Conservation (phyloP, 2,329 filamentous ascomycete species). For the Colletotrichum chrysophilum region DNA sequence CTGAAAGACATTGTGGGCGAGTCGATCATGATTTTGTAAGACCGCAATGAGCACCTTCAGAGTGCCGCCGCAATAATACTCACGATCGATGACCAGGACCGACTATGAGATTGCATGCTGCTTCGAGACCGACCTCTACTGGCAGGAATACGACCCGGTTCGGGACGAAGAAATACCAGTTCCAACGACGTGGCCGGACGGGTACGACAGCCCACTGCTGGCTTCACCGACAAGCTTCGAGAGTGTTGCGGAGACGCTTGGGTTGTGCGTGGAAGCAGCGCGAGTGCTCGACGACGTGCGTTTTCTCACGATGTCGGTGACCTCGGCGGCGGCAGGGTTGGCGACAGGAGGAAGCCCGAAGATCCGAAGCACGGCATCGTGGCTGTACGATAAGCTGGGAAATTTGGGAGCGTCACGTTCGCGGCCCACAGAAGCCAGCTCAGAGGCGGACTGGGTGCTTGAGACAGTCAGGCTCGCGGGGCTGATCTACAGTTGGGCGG, state of each 20-base stretch:
- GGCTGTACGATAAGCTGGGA: constrained; percentile 25
- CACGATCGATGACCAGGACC: constrained; percentile 21
- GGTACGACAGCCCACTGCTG: constrained; percentile 30
- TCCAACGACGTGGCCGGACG: constrained; percentile 22
- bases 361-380: constrained; percentile 26
- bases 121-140: constrained; percentile 31
- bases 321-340: not conserved
- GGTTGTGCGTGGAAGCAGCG: constrained; percentile 23
- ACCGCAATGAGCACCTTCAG: not conserved
- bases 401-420: not conserved
- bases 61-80: not conserved
- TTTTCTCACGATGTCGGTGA: constrained; percentile 28
- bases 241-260: constrained; percentile 10
- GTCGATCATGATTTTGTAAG: constrained; percentile 19
- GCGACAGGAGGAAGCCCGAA: constrained; percentile 5
- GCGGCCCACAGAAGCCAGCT: not conserved
- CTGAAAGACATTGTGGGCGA: constrained; percentile 31
- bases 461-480: constrained; percentile 28
- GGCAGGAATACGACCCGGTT: constrained; percentile 24
- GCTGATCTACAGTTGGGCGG: constrained; percentile 30
- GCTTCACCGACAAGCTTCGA: constrained; percentile 23
- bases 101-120: constrained; percentile 35
- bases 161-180: constrained; percentile 8
- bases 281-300: constrained; percentile 32
- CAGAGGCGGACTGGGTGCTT: constrained; percentile 23